phyloP scores from a whole-genome alignment of 2,329 filamentous ascomycete species.

The Mycosphaerelloides madeirae region DNA sequence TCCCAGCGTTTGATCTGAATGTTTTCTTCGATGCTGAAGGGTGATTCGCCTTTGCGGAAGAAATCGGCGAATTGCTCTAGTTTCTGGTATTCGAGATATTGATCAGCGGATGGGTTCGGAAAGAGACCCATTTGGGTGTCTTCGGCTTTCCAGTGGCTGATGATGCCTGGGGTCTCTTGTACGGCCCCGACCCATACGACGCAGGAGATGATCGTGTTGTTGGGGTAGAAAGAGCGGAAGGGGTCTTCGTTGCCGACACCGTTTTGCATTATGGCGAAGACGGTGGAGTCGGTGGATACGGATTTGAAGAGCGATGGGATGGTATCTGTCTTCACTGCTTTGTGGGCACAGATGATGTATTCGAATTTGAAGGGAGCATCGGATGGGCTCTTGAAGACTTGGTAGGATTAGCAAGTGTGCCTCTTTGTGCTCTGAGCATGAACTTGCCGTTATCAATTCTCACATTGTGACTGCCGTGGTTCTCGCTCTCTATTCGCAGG shows the following conservation, averaged over 20 bases:
- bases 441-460: constrained; percentile 18
- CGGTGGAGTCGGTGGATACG: constrained; percentile 41
- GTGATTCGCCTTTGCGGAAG: constrained; percentile 40
- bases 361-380: constrained; percentile 36
- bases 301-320: constrained; percentile 38
- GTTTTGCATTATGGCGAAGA: constrained; percentile 60
- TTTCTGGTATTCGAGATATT: constrained; percentile 31
- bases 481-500: constrained; percentile 39
- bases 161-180: constrained; percentile 47
- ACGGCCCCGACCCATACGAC: constrained; percentile 53
- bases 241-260: constrained; percentile 58
- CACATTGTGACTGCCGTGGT: constrained; percentile 38
- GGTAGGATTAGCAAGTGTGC: neutral
- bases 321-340: constrained; percentile 38
- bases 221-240: constrained; percentile 47
- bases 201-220: constrained; percentile 51
- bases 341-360: constrained; percentile 45
- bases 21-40: constrained; percentile 48
- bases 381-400: constrained; percentile 38
- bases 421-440: too few relatives aligned
- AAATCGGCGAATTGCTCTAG: constrained; percentile 43
- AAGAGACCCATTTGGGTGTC: constrained; percentile 54
- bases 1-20: constrained; percentile 56
- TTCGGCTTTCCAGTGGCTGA: constrained; percentile 51
- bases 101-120: constrained; percentile 34